These are phyloP conservation scores for Brasenia schreberi DNA, from an alignment of 164 flowering plant species.

Conservation along the genomic window DNA sequence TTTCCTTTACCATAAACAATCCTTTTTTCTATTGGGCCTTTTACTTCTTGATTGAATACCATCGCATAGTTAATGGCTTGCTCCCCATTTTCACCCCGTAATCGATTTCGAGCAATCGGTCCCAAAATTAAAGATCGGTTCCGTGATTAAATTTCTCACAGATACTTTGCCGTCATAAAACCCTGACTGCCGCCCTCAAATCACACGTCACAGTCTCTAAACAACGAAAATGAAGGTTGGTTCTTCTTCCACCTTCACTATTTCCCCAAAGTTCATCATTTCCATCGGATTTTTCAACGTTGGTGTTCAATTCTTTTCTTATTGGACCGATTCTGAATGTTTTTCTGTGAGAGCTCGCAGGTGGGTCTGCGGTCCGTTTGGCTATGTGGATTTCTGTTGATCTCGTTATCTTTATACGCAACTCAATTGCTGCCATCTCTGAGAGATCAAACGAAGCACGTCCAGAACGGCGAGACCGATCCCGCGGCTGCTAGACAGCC, in stretches of 20 bases:
- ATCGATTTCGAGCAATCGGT: too few species aligned
- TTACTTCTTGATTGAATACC: too few species aligned
- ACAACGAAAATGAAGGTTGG: background rate
- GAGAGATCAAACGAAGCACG: constrained; percentile 23
- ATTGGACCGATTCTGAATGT: background rate
- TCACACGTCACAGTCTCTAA: background rate
- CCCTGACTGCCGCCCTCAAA: too few species aligned
- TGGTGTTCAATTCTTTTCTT: background rate
- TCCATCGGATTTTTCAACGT: background rate
- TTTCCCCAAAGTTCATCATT: constrained; percentile 11
- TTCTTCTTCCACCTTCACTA: constrained; percentile 1
- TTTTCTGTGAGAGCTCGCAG: constrained; percentile 26
- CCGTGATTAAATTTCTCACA: too few species aligned
- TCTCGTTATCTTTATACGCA: constrained; percentile 54
- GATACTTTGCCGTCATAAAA: too few species aligned
- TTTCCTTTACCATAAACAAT: too few species aligned
- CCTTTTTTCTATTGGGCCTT: too few species aligned
- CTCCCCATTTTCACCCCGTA: too few species aligned
- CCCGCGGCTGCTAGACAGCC: constrained; percentile 10
- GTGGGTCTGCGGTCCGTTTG: constrained; percentile 62
- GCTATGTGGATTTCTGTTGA: constrained; percentile 67
- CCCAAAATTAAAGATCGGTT: too few species aligned
- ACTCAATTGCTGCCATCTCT: constrained; percentile 42
- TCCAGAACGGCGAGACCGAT: constrained; percentile 2
- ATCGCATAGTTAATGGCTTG: too few species aligned